Evolutionary conservation across 768 basidiomycete genomes (phyloP), one percentile per base, ranked within the genome.

Genomic region (Collybia sordida): DNA sequence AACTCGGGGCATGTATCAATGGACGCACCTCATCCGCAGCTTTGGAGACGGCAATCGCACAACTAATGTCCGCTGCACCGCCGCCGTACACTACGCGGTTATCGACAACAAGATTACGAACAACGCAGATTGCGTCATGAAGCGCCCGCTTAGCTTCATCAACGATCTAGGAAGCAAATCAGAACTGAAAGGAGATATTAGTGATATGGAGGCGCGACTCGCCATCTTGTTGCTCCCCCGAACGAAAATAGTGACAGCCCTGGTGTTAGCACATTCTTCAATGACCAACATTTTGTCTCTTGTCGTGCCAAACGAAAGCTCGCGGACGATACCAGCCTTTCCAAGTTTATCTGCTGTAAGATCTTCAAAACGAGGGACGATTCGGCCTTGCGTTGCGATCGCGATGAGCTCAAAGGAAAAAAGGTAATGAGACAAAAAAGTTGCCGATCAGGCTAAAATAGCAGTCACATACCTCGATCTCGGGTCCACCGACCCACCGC

Each of bases 181-280:
- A 31, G 31, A 31, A 11, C 25, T 31, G 31, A 12, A 31, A 38
- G 2, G 17, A 12, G 25, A 19, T 24, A 17, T 47, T 39, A 1
- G 31, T 6, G 21, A 19, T 22, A 2, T 17, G 22, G 36, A 35
- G 18, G 37, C 39, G 37, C 15, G 4, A 21, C 69, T 6, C 54
- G 93, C 96, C 97, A 99, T 99, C 74, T 99, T 99, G 74, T 99
- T 99, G 63, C 89, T 92, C 18, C 97, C 97, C 28, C 97, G 82
- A 19, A 98, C 94, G 58, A 99, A 98, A 59, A 98, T 87, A 6
- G 97, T 98, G 38, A 98, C 96, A 28, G 96, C 95, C 47, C 94
- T 82, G 8, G 88, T 83, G 72, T 99, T 99, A 15, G 97, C 96
- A 60, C 96, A 98, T 62, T 98, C 95, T 68, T 98, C 97, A 58